A percentile compares a stretch with the other conserved stretches of the same genome.
Evolutionary conservation across 495 filamentous ascomycete species (phyloP).

Genomic region (Staphylotrichum longicolle): DNA sequence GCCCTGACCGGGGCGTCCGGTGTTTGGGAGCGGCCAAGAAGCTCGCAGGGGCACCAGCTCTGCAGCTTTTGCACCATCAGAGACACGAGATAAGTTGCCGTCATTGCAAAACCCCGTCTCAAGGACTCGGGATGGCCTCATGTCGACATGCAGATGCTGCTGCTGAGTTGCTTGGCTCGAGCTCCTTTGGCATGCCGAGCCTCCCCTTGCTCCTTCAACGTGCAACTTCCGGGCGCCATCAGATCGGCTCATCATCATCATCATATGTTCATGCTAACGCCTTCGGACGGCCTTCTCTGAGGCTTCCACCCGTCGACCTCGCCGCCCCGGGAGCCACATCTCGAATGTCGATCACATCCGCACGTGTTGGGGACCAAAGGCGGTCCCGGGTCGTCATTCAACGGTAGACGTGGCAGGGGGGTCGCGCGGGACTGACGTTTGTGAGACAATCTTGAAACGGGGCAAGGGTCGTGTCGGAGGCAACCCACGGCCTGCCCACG

Average conservation of each 20-base stretch:
- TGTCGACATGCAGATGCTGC: neutral
- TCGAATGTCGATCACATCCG: neutral
- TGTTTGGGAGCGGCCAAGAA: conserved; percentile 6
- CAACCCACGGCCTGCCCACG: neutral
- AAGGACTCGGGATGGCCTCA: conserved; percentile 1
- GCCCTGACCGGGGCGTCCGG: neutral
- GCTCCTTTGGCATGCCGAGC: neutral
- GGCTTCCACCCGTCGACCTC: neutral
- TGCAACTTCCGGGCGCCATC: neutral
- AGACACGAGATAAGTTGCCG: neutral
- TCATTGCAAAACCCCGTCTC: neutral
- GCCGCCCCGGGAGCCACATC: neutral
- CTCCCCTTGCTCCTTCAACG: neutral
- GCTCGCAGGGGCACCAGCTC: neutral
- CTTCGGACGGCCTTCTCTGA: neutral
- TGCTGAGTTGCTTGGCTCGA: neutral
- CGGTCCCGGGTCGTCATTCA: conserved; percentile 1
- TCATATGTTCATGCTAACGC: neutral
- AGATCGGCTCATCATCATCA: too few species aligned
- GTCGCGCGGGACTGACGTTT: neutral
- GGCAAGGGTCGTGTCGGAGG: neutral
- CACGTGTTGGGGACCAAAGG: neutral
- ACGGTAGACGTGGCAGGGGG: neutral
- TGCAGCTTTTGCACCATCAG: conserved; percentile 12
- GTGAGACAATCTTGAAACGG: conserved; percentile 13